Evolutionary conservation across 768 basidiomycete genomes (phyloP), one percentile per base, ranked within the genome.

Genomic region (Coprinopsis sp.): DNA sequence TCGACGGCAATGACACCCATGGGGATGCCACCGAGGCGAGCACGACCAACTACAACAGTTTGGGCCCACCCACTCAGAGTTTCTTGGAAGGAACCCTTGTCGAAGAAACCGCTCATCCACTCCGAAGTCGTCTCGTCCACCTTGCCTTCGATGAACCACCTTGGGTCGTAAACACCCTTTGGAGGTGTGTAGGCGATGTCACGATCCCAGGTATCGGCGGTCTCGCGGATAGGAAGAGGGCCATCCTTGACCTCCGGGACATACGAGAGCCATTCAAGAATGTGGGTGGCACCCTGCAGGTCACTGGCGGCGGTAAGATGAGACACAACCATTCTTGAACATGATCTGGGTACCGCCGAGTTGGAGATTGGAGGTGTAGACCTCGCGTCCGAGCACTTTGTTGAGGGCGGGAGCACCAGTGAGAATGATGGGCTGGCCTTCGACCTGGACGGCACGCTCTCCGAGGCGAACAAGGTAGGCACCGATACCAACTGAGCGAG

Each of bases 311-410:
- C 94, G 3, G 91, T 94, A 49, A 98, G 72, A 64, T 99, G 96
- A 4, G 95, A 96, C 46, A 98, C 90, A 68, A n/a, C 96, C 96
- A 61, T 99, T 99, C 81, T 97, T 97, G 81, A 92, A 89, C 96
- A 99, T 98, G 74, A 99, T 98, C 61, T 99, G 96, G n/a, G 96
- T 98, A 45, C 96, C 96, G 53, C 96, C 96, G 50, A 99, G 88
- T 65, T 98, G 96, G 56, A 99, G 67, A 66, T 98, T 98, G 45
- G 93, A 96, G 7, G 96, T 97, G 65, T 99, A 98, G 37, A 99
- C 96, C 65, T 98, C 96, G 39, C 96, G 88, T 51, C 96, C 96
- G 33, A 99, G 82, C 4, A 99, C 96, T 69, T 99, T 98, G 79
- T 98, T 99, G 54, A 99, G 79, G 3, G 96, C 96, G 6, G 82